Evolutionary conservation across 495 filamentous ascomycete genomes (phyloP), one percentile per base, ranked within the genome.

Genomic region (Endocarpon pusillum): DNA sequence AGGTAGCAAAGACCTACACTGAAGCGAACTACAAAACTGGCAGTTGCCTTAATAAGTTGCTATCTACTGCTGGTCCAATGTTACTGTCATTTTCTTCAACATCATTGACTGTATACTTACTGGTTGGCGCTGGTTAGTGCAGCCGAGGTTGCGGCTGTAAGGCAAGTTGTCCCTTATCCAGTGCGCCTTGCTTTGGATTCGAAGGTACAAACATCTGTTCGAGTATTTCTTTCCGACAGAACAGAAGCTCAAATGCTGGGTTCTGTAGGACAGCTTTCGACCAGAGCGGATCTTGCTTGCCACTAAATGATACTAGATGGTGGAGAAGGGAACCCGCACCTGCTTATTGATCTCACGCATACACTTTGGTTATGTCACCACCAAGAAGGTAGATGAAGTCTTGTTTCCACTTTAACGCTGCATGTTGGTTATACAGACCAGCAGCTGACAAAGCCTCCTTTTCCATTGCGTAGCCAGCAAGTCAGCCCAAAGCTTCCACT

Each of bases 381-480:
- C 53, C 57, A 4, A 62, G 37, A 9, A 58, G 48, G 29, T 34
- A 35, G 31, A 63, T 55, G 37, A 42, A 34, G 8, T 40, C 32
- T 17, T 44, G 31, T 16, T 43, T 39, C 42, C 42, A 43, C 19
- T 43, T 39, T 37, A 65, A 42, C 0, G 53, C 58, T 3, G 54
- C 55, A 6, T 57, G 36, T 36, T 66, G 63, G 33, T 67, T 63
- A 40, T 51, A 54, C 1, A 66, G 42, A 0, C 62, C 61, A 1
- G 51, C 53, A 26, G 67, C 67, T 1, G 66, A 53, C 9, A 49
- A 34, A 3, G 52, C 59, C 19, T 67, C 47, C 7, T 43, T 39
- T 31, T 66, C 55, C 40, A 67, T 54, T 1, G 58, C 60, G 3
- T 54, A 49, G 6, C 64, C 66, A 24, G 50, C 56, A 10, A 69